Conservation (phyloP, 495 filamentous ascomycete genomes). For the Penicillium egyptiacum region DNA sequence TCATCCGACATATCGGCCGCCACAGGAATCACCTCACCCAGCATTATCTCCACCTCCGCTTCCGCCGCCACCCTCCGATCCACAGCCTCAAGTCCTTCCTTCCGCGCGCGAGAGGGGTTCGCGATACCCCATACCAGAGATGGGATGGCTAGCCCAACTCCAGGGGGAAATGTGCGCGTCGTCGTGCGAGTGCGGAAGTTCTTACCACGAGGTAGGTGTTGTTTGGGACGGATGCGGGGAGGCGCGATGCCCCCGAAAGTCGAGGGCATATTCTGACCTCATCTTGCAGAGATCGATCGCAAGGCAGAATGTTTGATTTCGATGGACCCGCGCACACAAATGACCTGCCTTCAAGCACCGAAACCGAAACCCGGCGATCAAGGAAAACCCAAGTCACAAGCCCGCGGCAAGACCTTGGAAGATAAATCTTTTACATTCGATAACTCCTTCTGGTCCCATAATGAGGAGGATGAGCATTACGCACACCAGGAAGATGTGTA, state of each 20-base stretch:
- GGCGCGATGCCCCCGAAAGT: background rate
- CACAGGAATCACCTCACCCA: slow-evolving; percentile 52
- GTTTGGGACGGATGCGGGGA: background rate
- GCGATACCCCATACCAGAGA: slow-evolving; percentile 40
- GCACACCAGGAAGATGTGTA: slow-evolving; percentile 92
- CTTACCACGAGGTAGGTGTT: slow-evolving; percentile 74
- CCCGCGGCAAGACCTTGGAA: slow-evolving; percentile 71
- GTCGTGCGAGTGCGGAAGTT: slow-evolving; percentile 92
- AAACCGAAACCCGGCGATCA: slow-evolving; percentile 62
- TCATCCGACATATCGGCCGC: slow-evolving; percentile 54
- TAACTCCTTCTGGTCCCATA: slow-evolving; percentile 95
- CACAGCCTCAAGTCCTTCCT: slow-evolving; percentile 57
- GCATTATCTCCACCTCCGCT: slow-evolving; percentile 55
- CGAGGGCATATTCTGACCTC: slow-evolving; percentile 2
- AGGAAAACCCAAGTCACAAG: slow-evolving; percentile 65
- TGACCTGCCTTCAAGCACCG: slow-evolving; percentile 66
- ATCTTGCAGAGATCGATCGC: slow-evolving; percentile 67
- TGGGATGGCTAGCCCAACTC: slow-evolving; percentile 37
- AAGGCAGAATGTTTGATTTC: slow-evolving; percentile 79
- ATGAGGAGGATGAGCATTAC: slow-evolving; percentile 70
- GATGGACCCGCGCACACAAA: slow-evolving; percentile 85
- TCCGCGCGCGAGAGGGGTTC: slow-evolving; percentile 70
- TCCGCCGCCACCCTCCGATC: slow-evolving; percentile 56
- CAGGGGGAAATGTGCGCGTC: slow-evolving; percentile 87
- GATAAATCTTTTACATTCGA: slow-evolving; percentile 95